Percentiles rank a stretch among this genome's conserved stretches.
phyloP scores from a whole-genome alignment of 306 rosid species.

The Lablab purpureus region DNA sequence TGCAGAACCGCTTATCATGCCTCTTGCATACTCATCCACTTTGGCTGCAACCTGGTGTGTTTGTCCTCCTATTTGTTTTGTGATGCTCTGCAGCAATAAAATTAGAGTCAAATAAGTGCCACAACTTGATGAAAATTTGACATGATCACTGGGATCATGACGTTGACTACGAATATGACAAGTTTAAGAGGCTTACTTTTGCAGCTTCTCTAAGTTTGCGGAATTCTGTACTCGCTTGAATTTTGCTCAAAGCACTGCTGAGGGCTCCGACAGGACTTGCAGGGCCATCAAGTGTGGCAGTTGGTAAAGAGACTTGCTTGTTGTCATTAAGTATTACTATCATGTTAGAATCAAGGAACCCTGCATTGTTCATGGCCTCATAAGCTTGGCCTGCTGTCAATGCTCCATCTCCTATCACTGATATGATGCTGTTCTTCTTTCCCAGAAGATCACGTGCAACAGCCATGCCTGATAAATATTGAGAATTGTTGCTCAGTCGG shows the following conservation, averaged over 20 bases:
- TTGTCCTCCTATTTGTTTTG: slow-evolving; percentile 72
- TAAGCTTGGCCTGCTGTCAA: slow-evolving; percentile 99
- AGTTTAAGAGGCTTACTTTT: slow-evolving; percentile 60
- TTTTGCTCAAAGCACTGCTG: slow-evolving; percentile 72
- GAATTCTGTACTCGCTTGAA: slow-evolving; percentile 84
- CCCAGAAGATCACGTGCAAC: slow-evolving; percentile 89
- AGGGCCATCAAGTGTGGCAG: slow-evolving; percentile 96
- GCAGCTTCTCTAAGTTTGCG: slow-evolving; percentile 88
- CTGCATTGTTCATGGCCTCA: slow-evolving; percentile 97
- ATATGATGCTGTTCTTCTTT: slow-evolving; percentile 72
- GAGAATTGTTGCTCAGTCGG: slow-evolving; percentile 25
- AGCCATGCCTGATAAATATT: slow-evolving; percentile 81
- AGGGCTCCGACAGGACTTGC: slow-evolving; percentile 94
- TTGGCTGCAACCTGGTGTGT: slow-evolving; percentile 80
- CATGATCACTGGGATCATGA: background rate
- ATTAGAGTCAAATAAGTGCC: slow-evolving; percentile 31
- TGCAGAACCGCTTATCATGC: slow-evolving; percentile 69
- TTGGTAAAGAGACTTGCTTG: slow-evolving; percentile 95
- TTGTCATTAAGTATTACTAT: slow-evolving; percentile 90
- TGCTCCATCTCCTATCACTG: slow-evolving; percentile 97
- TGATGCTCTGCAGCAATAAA: slow-evolving; percentile 54
- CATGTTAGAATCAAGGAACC: slow-evolving; percentile 80
- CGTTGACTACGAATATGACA: background rate
- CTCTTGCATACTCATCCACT: slow-evolving; percentile 79
- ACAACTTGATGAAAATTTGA: background rate